Evolutionary conservation across 305 asterid genomes (phyloP).

Genomic region (Euphrasia arctica): DNA sequence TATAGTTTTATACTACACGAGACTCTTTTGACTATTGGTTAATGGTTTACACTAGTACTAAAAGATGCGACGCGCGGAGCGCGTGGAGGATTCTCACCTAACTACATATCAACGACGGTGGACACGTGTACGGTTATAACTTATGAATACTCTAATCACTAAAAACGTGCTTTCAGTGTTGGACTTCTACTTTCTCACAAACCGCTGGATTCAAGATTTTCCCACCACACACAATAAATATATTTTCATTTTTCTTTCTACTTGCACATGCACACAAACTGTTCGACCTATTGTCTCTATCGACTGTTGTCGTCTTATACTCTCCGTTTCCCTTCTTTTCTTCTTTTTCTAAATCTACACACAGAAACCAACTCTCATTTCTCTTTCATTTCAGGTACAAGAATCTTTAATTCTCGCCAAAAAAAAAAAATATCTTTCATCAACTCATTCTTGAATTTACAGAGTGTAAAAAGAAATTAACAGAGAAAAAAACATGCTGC

Average conservation of each 20-base stretch:
- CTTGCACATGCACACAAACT: neutral
- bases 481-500: conserved; percentile 41
- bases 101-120: neutral
- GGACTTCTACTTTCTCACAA: neutral
- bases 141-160: no score
- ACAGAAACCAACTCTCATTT: no score
- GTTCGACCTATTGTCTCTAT: no score
- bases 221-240: conserved; percentile 15
- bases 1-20: no score
- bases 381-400: neutral
- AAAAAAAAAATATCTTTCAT: neutral
- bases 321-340: neutral
- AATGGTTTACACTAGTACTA: no score
- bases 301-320: neutral
- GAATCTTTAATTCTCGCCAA: neutral
- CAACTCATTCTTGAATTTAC: neutral
- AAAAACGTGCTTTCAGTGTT: neutral
- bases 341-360: no score
- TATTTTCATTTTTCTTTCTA: neutral
- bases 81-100: no score
- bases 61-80: no score
- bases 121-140: conserved; percentile 16
- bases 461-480: neutral
- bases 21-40: no score
- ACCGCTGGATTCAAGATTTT: conserved; percentile 16